A percentile compares a stretch with the other conserved stretches of the same genome.
phyloP scores from a whole-genome alignment of 495 filamentous ascomycete genomes.

The Penicillium bialowiezense region DNA sequence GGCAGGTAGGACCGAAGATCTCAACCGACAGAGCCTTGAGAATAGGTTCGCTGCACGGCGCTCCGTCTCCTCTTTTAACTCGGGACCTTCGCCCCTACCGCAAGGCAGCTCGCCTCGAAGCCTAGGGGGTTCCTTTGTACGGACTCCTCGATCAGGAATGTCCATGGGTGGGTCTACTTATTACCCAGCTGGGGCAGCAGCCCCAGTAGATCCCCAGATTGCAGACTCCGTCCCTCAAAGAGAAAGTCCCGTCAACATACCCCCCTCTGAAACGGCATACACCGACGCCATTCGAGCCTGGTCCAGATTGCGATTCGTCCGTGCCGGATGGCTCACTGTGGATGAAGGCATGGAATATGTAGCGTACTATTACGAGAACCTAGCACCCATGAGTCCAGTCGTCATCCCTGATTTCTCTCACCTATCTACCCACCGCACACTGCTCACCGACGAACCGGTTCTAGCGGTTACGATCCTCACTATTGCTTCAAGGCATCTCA shows the following conservation, averaged over 20 bases:
- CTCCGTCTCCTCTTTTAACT: slow-evolving; percentile 43
- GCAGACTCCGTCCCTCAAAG: slow-evolving; percentile 28
- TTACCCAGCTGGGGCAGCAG: slow-evolving; percentile 25
- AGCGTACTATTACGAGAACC: slow-evolving; percentile 87
- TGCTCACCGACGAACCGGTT: slow-evolving; percentile 89
- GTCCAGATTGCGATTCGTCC: slow-evolving; percentile 87
- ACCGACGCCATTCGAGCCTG: slow-evolving; percentile 77
- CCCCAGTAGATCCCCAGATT: slow-evolving; percentile 30
- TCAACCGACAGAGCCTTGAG: slow-evolving; percentile 42
- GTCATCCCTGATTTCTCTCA: slow-evolving; percentile 79
- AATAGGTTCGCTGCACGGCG: slow-evolving; percentile 38
- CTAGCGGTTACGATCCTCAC: slow-evolving; percentile 86
- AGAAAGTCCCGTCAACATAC: slow-evolving; percentile 19
- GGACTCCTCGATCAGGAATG: slow-evolving; percentile 33
- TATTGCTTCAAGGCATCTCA: slow-evolving; percentile 81
- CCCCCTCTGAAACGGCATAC: slow-evolving; percentile 31
- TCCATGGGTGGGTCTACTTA: slow-evolving; percentile 27
- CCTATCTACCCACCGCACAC: slow-evolving; percentile 65
- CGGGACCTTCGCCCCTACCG: slow-evolving; percentile 40
- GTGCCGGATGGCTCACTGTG: slow-evolving; percentile 93
- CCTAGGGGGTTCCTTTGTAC: slow-evolving; percentile 34
- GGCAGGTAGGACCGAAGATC: slow-evolving; percentile 50
- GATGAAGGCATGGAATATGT: slow-evolving; percentile 90
- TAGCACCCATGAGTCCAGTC: slow-evolving; percentile 89
- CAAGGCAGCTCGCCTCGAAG: slow-evolving; percentile 40